Evolutionary conservation across 2,329 filamentous ascomycete species (phyloP), one percentile per base, ranked within the genome.

Genomic region (Claviceps sp.): DNA sequence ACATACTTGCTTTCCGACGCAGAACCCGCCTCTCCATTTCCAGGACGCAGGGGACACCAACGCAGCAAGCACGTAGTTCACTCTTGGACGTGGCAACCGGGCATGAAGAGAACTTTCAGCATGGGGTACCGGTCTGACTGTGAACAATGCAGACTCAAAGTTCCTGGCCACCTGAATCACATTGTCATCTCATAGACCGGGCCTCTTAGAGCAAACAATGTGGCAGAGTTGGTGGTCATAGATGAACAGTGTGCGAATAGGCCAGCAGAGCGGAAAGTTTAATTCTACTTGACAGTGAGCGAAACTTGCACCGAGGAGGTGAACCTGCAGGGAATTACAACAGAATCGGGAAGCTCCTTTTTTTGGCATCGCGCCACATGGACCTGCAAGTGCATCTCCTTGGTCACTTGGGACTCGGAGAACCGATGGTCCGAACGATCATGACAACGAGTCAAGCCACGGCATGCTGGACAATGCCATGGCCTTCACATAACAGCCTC

Each of bases 91-190:
- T 70, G 73, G 60, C 76, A 81, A 55, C 77, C 78, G 0, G 78
- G 78, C 57, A 81, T 80, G 76, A 85, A 84, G 68, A 80, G 78
- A 64, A 81, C 77, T 55, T 84, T 89, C 64, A 86, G 84, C 60
- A 88, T 89, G 79, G 86, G 86, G 49, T 89, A 84, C 68, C 74
- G 85, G 56, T 76, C 82, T 13, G 85, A 88, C 65, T 90, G 86
- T 63, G 85, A 89, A 55, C 89, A 89, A 66, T 90, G 86, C 67
- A 77, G 76, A 45, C 74, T 78, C 63, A 85, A 82, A 63, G 83
- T 88, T 7, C 85, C 86, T 0, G 86, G 86, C 1, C 86, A 90
- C 64, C 89, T 88, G 63, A 89, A 85, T 61, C 86, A 90, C 66
- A 87, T 89, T 54, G 81, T 88, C 56, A 75, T 82, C 60, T 80